Percentiles rank a stretch among this genome's conserved stretches.
Evolutionary conservation across 495 filamentous ascomycete species (phyloP).

Genomic region (Oleoguttula mirabilis): DNA sequence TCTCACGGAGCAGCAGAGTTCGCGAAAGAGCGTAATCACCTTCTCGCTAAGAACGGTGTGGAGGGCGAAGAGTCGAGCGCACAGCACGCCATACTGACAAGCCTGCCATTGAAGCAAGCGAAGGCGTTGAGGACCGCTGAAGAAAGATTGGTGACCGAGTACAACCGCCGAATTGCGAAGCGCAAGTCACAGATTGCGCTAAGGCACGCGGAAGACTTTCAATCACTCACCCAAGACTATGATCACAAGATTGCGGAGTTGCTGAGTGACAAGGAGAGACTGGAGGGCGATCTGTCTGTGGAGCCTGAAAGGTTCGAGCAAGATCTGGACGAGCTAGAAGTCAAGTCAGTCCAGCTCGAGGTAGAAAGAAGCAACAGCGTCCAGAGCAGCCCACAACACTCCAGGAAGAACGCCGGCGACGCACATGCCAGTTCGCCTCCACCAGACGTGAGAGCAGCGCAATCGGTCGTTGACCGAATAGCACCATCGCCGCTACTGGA

Average conservation of each 20-base stretch:
- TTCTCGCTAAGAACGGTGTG: constrained; percentile 14
- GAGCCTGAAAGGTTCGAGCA: constrained; percentile 17
- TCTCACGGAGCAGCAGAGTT: constrained; percentile 15
- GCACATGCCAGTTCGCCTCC: neutral
- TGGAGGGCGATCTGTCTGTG: constrained; percentile 17
- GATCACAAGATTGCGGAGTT: constrained; percentile 16
- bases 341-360: constrained; percentile 12
- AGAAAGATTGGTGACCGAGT: constrained; percentile 18
- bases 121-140: constrained; percentile 19
- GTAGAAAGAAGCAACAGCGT: constrained; percentile 7
- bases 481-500: constrained; percentile 7
- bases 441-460: neutral
- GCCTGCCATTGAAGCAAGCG: constrained; percentile 10
- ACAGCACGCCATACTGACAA: constrained; percentile 9
- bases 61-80: constrained; percentile 9
- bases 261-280: constrained; percentile 16
- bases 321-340: constrained; percentile 13
- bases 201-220: constrained; percentile 20
- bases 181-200: constrained; percentile 21
- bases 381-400: constrained; percentile 5
- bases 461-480: neutral
- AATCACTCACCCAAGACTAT: constrained; percentile 18
- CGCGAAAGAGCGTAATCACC: constrained; percentile 13
- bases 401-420: neutral
- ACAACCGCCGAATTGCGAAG: constrained; percentile 18